These are phyloP conservation scores for Termitomyces sp. DNA, from an alignment of 768 basidiomycete genomes.

Conservation along the genomic window DNA sequence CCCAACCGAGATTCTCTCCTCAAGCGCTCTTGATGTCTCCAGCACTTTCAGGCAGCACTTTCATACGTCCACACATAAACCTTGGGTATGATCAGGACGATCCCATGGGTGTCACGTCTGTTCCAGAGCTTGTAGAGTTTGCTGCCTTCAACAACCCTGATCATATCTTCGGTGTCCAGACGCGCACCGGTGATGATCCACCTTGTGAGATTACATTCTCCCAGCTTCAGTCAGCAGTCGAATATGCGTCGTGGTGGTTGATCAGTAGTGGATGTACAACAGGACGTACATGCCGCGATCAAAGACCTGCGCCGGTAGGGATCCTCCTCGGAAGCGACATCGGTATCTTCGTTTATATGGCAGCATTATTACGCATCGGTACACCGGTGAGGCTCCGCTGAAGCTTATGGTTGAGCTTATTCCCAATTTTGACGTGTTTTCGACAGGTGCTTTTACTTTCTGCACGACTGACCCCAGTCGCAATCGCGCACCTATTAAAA, in stretches of 20 bases:
- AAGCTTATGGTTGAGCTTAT: background rate
- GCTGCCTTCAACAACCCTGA: constrained; percentile 28
- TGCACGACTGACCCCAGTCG: constrained; percentile 30
- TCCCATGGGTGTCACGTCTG: constrained; percentile 25
- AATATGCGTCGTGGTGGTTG: constrained; percentile 31
- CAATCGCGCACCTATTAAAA: constrained; percentile 31
- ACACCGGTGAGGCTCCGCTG: constrained; percentile 25
- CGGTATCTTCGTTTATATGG: constrained; percentile 32
- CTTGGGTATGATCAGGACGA: constrained; percentile 25
- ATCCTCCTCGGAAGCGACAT: constrained; percentile 35
- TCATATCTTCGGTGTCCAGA: constrained; percentile 32
- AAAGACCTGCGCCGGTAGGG: constrained; percentile 28
- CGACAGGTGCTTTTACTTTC: constrained; percentile 31
- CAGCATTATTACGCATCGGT: constrained; percentile 31
- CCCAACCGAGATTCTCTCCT: background rate
- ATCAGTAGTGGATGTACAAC: constrained; percentile 22
- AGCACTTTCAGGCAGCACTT: constrained; percentile 19
- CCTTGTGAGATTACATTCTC: constrained; percentile 30
- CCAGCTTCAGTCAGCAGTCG: constrained; percentile 28
- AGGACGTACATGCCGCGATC: constrained; percentile 19
- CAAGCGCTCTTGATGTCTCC: constrained; percentile 14
- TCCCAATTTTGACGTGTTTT: background rate
- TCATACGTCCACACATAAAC: constrained; percentile 33
- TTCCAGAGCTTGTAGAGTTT: constrained; percentile 36
- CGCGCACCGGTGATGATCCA: constrained; percentile 18